Evolutionary conservation across 139 green algal genomes (phyloP).

Genomic region (Chlorella sorokiniana): DNA sequence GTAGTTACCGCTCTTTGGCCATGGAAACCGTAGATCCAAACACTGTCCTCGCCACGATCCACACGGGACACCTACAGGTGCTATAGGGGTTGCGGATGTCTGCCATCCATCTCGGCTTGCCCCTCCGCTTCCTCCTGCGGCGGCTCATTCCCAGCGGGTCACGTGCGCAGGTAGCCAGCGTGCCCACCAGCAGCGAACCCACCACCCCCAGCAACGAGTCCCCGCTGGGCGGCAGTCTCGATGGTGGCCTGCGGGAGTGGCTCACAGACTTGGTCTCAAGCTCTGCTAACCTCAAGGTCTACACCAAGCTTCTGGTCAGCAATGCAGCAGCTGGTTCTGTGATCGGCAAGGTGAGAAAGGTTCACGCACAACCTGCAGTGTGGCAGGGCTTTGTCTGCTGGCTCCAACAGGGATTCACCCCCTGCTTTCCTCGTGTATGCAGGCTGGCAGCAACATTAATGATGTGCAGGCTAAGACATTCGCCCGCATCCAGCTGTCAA

Average conservation of each 20-base stretch:
- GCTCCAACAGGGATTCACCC: not conserved
- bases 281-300: conserved; percentile 23
- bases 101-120: too few species aligned
- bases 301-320: conserved; percentile 74
- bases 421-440: conserved; percentile 13
- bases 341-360: conserved; percentile 60
- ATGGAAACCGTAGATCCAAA: too few species aligned
- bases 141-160: too few species aligned
- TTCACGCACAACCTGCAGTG: not conserved
- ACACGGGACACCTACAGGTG: too few species aligned
- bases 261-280: conserved; percentile 8
- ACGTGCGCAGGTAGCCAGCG: conserved; percentile 21
- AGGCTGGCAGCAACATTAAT: conserved; percentile 77
- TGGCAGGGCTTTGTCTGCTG: not conserved
- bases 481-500: conserved; percentile 71
- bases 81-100: too few species aligned
- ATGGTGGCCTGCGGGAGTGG: conserved; percentile 16
- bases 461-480: conserved; percentile 69
- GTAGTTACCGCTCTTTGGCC: too few species aligned
- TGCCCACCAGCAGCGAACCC: conserved; percentile 22
- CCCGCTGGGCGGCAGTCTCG: not conserved
- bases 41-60: too few species aligned
- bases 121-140: too few species aligned
- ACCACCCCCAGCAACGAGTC: conserved; percentile 29
- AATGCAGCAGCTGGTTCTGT: conserved; percentile 75